These are phyloP conservation scores for Castanea sativa DNA, from an alignment of 306 rosid genomes.

Conservation along the genomic window DNA sequence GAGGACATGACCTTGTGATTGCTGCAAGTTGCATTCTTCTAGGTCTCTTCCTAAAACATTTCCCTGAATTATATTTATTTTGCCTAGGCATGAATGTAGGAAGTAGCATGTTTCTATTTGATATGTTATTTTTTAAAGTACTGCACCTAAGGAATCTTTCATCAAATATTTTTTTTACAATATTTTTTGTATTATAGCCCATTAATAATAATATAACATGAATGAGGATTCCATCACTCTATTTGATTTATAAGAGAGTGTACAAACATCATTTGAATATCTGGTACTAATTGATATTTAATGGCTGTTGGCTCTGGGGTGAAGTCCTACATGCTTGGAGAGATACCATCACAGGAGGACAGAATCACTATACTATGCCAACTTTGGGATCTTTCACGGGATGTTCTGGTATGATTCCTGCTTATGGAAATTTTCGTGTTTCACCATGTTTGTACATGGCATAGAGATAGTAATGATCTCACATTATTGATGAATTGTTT, in stretches of 20 bases:
- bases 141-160: slow-evolving; percentile 1
- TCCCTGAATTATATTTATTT: slow-evolving; percentile 5
- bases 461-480: neutral
- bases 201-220: no score
- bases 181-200: no score
- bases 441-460: neutral
- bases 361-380: slow-evolving; percentile 84
- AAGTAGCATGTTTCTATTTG: neutral
- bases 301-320: slow-evolving; percentile 31
- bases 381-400: slow-evolving; percentile 87
- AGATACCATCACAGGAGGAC: slow-evolving; percentile 86
- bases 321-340: slow-evolving; percentile 97
- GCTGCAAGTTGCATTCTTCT: slow-evolving; percentile 68
- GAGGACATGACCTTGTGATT: slow-evolving; percentile 90
- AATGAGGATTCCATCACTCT: no score
- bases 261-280: no score
- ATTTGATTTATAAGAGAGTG: no score
- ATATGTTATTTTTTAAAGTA: neutral
- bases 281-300: slow-evolving; percentile 28
- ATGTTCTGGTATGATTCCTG: slow-evolving; percentile 70
- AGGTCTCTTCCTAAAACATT: slow-evolving; percentile 1
- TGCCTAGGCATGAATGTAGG: neutral
- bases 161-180: neutral
- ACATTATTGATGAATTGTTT: neutral
- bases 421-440: slow-evolving; percentile 11